phyloP scores from a whole-genome alignment of 2,329 filamentous ascomycete species.

The Cryphonectria nitschkei region DNA sequence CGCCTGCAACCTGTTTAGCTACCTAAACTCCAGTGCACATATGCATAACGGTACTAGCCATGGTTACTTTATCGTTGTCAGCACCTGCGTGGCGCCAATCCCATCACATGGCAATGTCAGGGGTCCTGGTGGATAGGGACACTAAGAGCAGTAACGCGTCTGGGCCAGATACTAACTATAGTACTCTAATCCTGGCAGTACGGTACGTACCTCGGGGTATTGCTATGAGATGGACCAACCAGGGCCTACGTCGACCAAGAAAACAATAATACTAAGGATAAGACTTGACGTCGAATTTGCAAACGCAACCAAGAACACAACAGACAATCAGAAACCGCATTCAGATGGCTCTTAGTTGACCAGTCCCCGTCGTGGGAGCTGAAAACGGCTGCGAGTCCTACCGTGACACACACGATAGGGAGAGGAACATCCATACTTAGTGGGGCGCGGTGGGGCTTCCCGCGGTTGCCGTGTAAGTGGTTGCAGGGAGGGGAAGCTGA shows the following conservation, averaged over 20 bases:
- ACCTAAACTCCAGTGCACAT: neutral
- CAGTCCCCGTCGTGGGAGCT: neutral
- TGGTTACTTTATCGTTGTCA: neutral
- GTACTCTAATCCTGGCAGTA: neutral
- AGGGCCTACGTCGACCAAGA: no score
- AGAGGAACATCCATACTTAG: neutral
- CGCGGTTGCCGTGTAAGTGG: conserved; percentile 14
- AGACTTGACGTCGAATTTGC: neutral
- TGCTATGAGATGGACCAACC: no score
- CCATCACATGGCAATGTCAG: conserved; percentile 16
- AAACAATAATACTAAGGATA: neutral
- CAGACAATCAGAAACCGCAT: neutral
- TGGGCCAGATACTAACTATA: no score
- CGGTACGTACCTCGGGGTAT: no score
- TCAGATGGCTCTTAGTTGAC: neutral
- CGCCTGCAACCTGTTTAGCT: neutral
- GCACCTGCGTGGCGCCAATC: neutral
- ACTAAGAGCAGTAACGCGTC: neutral
- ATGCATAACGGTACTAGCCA: neutral
- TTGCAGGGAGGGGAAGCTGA: conserved; percentile 11
- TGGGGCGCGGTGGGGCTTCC: conserved; percentile 8
- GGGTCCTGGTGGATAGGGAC: neutral
- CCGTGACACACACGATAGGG: neutral
- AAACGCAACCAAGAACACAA: neutral
- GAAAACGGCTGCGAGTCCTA: neutral